phyloP scores from a whole-genome alignment of 148 eudicot species.

The Vaccinium corymbosum region DNA sequence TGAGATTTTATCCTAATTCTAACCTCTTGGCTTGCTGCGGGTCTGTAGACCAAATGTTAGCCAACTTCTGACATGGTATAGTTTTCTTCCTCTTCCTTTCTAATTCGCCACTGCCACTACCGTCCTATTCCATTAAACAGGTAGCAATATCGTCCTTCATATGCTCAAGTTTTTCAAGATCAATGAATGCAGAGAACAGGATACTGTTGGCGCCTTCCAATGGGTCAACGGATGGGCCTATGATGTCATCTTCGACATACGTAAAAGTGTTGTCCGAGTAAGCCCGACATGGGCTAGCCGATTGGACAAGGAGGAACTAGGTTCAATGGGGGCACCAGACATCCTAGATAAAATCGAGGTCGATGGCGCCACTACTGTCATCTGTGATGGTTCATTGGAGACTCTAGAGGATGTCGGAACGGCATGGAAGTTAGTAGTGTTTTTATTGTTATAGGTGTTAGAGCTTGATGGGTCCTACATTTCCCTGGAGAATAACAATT shows the following conservation, averaged over 20 bases:
- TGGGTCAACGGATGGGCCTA: slow-evolving; percentile 40
- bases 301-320: not conserved
- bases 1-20: not conserved
- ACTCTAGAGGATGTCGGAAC: not conserved
- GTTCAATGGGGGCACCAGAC: not conserved
- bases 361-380: not conserved
- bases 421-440: not conserved
- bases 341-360: not conserved
- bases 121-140: not conserved
- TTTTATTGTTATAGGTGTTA: not conserved
- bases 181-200: slow-evolving; percentile 43
- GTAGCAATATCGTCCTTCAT: not conserved
- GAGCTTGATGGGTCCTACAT: not conserved
- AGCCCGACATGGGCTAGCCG: slow-evolving; percentile 33
- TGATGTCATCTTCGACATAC: not conserved
- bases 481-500: not conserved
- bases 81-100: slow-evolving; percentile 22
- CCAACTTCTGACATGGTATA: slow-evolving; percentile 13
- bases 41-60: slow-evolving; percentile 17
- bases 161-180: slow-evolving; percentile 31
- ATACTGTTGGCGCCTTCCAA: slow-evolving; percentile 36
- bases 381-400: not conserved
- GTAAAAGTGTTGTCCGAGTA: slow-evolving; percentile 28
- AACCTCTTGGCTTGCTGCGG: slow-evolving; percentile 22
- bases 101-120: not conserved